These are phyloP conservation scores for Phaeosphaeriaceae sp. DNA, from an alignment of 2,329 filamentous ascomycete genomes.

Conservation along the genomic window DNA sequence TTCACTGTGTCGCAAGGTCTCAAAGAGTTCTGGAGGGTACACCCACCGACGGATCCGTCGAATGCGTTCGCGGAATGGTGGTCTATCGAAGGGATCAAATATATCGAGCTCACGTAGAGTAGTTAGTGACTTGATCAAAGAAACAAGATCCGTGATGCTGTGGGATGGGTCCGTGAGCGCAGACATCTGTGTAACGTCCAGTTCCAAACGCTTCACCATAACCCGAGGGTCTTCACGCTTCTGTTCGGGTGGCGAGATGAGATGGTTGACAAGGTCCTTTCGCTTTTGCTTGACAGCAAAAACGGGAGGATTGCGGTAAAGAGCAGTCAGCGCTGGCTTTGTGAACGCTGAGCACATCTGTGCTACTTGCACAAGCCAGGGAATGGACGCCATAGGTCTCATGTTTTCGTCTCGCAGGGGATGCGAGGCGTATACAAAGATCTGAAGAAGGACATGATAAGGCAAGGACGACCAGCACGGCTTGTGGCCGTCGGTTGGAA, in stretches of 20 bases:
- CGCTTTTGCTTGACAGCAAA: constrained; percentile 59
- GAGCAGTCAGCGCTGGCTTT: constrained; percentile 75
- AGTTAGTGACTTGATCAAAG: constrained; percentile 70
- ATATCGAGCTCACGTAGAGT: constrained; percentile 75
- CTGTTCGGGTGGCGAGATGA: constrained; percentile 58
- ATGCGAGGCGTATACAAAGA: constrained; percentile 73
- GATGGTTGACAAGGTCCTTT: constrained; percentile 57
- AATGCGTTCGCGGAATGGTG: constrained; percentile 69
- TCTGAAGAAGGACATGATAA: constrained; percentile 72
- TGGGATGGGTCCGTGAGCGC: constrained; percentile 62
- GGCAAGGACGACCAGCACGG: constrained; percentile 58
- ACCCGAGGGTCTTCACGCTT: constrained; percentile 66
- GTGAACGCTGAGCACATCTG: constrained; percentile 68
- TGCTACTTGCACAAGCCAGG: constrained; percentile 73
- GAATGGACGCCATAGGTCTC: constrained; percentile 53
- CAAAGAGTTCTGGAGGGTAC: constrained; percentile 72
- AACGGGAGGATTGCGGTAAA: constrained; percentile 76
- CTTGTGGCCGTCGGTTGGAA: constrained; percentile 36
- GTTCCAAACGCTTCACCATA: constrained; percentile 74
- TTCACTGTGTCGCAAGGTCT: constrained; percentile 63
- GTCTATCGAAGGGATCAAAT: constrained; percentile 72
- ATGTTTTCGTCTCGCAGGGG: constrained; percentile 62
- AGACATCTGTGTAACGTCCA: constrained; percentile 70
- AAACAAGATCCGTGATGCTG: constrained; percentile 63
- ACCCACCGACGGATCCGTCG: constrained; percentile 66